phyloP scores from a whole-genome alignment of 495 filamentous ascomycete species.

The Tuber melanosporum region DNA sequence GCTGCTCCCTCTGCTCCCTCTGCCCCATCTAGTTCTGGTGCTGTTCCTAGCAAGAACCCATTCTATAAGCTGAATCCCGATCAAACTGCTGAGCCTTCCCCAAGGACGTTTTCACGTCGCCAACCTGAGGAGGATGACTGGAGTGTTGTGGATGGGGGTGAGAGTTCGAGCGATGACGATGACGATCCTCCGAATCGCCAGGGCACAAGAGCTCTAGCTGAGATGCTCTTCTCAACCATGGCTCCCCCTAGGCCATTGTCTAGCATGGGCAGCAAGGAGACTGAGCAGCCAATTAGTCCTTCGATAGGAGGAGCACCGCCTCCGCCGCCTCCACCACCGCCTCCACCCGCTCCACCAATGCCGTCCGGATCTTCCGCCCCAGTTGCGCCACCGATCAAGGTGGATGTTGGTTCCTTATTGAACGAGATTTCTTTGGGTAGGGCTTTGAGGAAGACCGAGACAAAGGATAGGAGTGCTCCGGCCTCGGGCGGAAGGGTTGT shows the following conservation, averaged over 20 bases:
- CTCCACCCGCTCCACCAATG: slow-evolving; percentile 23
- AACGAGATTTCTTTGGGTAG: slow-evolving; percentile 39
- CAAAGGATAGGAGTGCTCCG: slow-evolving; percentile 35
- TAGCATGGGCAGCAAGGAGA: slow-evolving; percentile 64
- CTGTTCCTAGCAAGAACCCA: slow-evolving; percentile 56
- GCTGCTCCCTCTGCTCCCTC: neutral
- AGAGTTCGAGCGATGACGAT: slow-evolving; percentile 56
- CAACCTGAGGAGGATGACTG: slow-evolving; percentile 76
- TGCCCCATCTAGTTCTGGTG: slow-evolving; percentile 4
- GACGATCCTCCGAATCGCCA: slow-evolving; percentile 68
- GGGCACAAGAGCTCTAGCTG: slow-evolving; percentile 84
- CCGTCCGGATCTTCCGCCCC: slow-evolving; percentile 19
- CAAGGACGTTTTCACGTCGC: slow-evolving; percentile 37
- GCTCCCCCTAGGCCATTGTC: slow-evolving; percentile 83
- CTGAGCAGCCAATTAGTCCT: slow-evolving; percentile 25
- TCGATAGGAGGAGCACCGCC: slow-evolving; percentile 37
- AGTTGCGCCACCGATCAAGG: slow-evolving; percentile 19
- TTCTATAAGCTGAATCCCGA: slow-evolving; percentile 78
- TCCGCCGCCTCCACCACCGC: slow-evolving; percentile 37
- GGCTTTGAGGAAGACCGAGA: slow-evolving; percentile 38
- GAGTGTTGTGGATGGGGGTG: slow-evolving; percentile 70
- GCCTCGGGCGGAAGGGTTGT: slow-evolving; percentile 36
- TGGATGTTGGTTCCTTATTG: slow-evolving; percentile 24
- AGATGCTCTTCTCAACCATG: slow-evolving; percentile 95
- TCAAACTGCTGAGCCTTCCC: slow-evolving; percentile 46